Conservation (phyloP, 2,329 filamentous ascomycete species). For the Hymenoscyphus fructigenus region DNA sequence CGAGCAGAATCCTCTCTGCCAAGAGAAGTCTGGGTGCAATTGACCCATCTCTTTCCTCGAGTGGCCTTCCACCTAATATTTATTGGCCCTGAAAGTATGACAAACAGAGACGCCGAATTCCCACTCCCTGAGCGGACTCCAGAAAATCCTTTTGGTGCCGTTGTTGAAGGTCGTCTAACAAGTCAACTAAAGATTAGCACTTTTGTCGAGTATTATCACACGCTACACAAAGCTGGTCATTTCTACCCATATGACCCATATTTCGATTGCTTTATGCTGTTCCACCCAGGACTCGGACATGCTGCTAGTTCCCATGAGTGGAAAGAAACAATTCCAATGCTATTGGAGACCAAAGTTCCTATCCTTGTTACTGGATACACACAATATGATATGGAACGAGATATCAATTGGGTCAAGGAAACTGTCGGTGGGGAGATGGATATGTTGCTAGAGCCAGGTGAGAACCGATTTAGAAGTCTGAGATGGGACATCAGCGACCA, state of each 20-base stretch:
- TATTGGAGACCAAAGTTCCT: conserved; percentile 93
- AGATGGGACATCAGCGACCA: conserved; percentile 96
- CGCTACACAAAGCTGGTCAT: conserved; percentile 83
- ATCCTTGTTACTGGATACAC: conserved; percentile 96
- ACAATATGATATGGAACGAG: conserved; percentile 88
- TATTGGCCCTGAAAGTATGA: conserved; percentile 94
- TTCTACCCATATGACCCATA: conserved; percentile 97
- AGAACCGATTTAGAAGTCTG: conserved; percentile 91
- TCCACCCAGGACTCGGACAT: conserved; percentile 94
- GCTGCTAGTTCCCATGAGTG: conserved; percentile 92
- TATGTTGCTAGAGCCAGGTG: conserved; percentile 83
- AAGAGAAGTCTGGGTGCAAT: conserved; percentile 88
- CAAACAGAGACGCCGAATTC: conserved; percentile 89
- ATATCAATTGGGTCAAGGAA: conserved; percentile 85
- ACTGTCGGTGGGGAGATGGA: conserved; percentile 90
- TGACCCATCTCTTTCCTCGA: conserved; percentile 92
- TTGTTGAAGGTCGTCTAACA: conserved; percentile 88
- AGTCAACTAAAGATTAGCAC: conserved; percentile 94
- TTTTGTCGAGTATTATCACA: conserved; percentile 98
- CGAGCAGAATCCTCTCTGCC: conserved; percentile 97
- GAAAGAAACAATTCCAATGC: conserved; percentile 82
- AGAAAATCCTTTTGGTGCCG: conserved; percentile 86
- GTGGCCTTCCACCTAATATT: conserved; percentile 89
- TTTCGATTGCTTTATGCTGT: conserved; percentile 95
- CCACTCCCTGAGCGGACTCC: conserved; percentile 84